A percentile compares a stretch with the other conserved stretches of the same genome.
These are phyloP conservation scores for Rhizophora mangle DNA, from an alignment of 345 rosid genomes.

Conservation along the genomic window DNA sequence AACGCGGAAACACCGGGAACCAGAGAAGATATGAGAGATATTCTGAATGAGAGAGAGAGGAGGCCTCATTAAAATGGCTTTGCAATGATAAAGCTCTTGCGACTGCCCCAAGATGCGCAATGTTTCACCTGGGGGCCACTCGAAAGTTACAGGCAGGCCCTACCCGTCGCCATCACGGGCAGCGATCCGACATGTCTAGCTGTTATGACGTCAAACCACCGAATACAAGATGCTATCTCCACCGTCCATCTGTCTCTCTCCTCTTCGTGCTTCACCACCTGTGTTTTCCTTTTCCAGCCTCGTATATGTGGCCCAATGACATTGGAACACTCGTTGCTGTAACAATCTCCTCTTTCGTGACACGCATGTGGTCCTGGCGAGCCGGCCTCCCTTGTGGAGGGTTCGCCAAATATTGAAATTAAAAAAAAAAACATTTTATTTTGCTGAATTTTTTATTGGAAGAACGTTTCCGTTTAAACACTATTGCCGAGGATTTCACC, in stretches of 20 bases:
- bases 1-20: not conserved
- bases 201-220: constrained; percentile 61
- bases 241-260: constrained; percentile 47
- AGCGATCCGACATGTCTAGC: constrained; percentile 63
- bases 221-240: constrained; percentile 43
- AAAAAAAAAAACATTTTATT: no score
- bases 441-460: not conserved
- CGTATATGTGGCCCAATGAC: constrained; percentile 56
- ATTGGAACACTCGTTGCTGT: constrained; percentile 24
- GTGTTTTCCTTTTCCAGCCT: constrained; percentile 19
- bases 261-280: constrained; percentile 36
- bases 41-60: not conserved
- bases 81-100: not conserved
- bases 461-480: not conserved
- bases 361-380: constrained; percentile 75
- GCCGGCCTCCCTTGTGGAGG: not conserved
- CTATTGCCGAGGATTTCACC: constrained; percentile 21
- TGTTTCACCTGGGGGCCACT: constrained; percentile 60
- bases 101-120: not conserved
- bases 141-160: constrained; percentile 49
- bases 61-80: constrained; percentile 29
- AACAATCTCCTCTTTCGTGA: constrained; percentile 40
- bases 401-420: no score
- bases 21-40: constrained; percentile 14
- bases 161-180: constrained; percentile 77